Percentiles rank a stretch among this genome's conserved stretches.
Conservation (phyloP, 2,329 filamentous ascomycete species). For the Passalora sequoiae region DNA sequence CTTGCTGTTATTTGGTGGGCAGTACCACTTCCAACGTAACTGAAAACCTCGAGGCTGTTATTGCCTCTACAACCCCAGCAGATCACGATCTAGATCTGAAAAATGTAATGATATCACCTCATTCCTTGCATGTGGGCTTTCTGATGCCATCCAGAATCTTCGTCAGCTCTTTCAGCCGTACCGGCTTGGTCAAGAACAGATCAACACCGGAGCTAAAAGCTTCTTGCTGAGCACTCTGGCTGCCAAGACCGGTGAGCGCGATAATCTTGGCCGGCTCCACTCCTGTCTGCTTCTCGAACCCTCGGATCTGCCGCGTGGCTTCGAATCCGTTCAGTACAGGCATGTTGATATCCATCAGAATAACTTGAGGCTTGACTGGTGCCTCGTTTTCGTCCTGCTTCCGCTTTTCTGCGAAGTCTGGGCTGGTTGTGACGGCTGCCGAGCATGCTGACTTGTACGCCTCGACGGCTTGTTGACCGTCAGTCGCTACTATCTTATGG, state of each 20-base stretch:
- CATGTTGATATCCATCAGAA: slow-evolving; percentile 44
- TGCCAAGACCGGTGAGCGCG: slow-evolving; percentile 31
- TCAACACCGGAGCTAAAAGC: slow-evolving; percentile 31
- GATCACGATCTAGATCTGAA: too few species aligned
- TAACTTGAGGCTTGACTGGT: slow-evolving; percentile 15
- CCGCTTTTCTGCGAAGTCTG: slow-evolving; percentile 4
- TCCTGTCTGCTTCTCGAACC: slow-evolving; percentile 27
- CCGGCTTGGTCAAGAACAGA: slow-evolving; percentile 33
- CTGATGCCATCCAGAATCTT: slow-evolving; percentile 19
- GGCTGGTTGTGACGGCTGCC: background rate
- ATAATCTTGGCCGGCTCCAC: slow-evolving; percentile 28
- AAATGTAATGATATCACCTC: too few species aligned
- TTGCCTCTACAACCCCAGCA: too few species aligned
- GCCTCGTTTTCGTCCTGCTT: slow-evolving; percentile 2
- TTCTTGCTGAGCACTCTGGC: slow-evolving; percentile 28
- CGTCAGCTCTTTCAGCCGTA: slow-evolving; percentile 22
- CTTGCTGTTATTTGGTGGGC: too few species aligned
- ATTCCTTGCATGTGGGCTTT: too few species aligned
- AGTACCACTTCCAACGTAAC: too few species aligned
- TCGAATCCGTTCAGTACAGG: slow-evolving; percentile 33
- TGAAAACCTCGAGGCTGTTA: too few species aligned
- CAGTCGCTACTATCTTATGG: slow-evolving; percentile 40
- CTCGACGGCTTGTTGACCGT: slow-evolving; percentile 48
- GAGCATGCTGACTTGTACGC: slow-evolving; percentile 32
- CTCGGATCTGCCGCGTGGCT: slow-evolving; percentile 31